Evolutionary conservation across 441 rosid genomes (phyloP).

Genomic region (Euphorbia neoarborescens): DNA sequence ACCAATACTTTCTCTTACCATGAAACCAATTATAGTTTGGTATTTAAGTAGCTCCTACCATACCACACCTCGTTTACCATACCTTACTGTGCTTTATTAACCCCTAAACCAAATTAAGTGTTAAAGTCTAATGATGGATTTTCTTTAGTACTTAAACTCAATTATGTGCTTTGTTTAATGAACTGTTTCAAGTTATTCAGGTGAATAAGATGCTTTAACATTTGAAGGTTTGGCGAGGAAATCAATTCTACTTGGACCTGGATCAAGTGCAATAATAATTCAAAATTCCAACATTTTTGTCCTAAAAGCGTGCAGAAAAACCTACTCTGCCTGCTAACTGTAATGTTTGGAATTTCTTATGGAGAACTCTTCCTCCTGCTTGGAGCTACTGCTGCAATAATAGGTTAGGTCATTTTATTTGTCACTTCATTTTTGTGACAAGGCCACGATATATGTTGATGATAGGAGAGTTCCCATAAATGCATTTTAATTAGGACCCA

Average conservation of each 20-base stretch:
- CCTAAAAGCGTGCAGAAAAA: not conserved
- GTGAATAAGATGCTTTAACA: not conserved
- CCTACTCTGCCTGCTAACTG: not conserved
- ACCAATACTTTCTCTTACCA: too few species aligned
- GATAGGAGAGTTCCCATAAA: not conserved
- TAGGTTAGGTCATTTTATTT: conserved; percentile 59
- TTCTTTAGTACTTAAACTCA: too few species aligned
- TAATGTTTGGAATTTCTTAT: conserved; percentile 69
- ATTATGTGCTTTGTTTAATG: not conserved
- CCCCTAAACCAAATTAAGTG: too few species aligned
- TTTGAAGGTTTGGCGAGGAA: too few species aligned
- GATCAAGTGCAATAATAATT: not conserved
- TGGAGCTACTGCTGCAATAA: conserved; percentile 66
- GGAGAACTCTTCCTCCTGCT: conserved; percentile 66
- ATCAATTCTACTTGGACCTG: not conserved
- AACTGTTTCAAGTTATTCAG: not conserved
- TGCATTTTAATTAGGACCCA: conserved; percentile 45
- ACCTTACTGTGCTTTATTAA: too few species aligned
- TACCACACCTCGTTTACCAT: too few species aligned
- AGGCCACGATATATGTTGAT: not conserved
- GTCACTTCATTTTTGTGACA: not conserved
- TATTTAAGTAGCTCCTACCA: too few species aligned
- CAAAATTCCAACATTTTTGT: not conserved
- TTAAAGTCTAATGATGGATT: too few species aligned
- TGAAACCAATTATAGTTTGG: too few species aligned